Evolutionary conservation across 108 stramenopile genomes (phyloP), one percentile per base, ranked within the genome.

Genomic region (Stephanodiscus minutulus): DNA sequence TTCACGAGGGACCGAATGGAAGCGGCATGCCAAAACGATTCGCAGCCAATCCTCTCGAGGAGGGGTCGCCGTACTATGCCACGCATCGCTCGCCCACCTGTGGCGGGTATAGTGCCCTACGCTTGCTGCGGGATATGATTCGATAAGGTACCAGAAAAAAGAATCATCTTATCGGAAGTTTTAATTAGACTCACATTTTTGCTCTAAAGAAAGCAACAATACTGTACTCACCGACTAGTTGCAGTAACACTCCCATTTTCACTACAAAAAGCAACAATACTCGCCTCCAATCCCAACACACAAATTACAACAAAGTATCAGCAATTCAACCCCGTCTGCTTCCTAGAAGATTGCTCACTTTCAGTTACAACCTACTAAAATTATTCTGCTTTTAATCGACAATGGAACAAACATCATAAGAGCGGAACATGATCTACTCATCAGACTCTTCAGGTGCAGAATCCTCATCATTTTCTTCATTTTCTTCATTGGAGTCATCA

Each of bases 11-110:
- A 20, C 54, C 41, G 20, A 25, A 59, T 22, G 68, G 79, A 37
- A 24, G 24, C 52, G 39, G 29, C 3, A 44, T 56, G 0, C 81
- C 81, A 31, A 77, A 74, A 20, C 72, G 88, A 37, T 94, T 87
- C 65, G 60, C 41, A 18, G 29, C 68, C 44, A 63, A 83, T 54
- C 90, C 92, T 20, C 79, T 94, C 56, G 50, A 72, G 13, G 46
- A 25, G 8, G 60, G 36, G 17, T 86, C 88, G 33, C 63, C 68
- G n/a, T 94, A 94, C 56, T 65, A 77, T 22, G 50, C 60, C 7
- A 88, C 90, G 17, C 92, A 91, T 74, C 49, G 59, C 31, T 75
- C 75, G 1, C 92, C 88, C 9, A 72, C 63, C 3, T 64, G 80
- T 53, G 87, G 85, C 74, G 90, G 90, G 0, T 82, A 83, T 29